These are phyloP conservation scores for Glycine latifolia DNA, from an alignment of 306 rosid species.

Conservation along the genomic window DNA sequence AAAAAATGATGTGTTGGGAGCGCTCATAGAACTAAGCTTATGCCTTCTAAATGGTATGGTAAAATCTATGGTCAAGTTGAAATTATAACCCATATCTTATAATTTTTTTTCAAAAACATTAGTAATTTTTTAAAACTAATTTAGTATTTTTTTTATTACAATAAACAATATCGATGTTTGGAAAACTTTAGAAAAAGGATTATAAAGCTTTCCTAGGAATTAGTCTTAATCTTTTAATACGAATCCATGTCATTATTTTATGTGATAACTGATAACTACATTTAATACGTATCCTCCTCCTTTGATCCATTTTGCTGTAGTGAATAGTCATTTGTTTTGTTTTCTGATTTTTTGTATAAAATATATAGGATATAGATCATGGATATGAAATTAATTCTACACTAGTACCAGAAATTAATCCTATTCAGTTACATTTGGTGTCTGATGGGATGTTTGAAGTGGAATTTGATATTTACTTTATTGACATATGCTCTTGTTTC, in stretches of 20 bases:
- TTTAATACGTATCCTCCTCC: not conserved
- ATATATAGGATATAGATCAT: not conserved
- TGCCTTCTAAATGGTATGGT: slow-evolving; percentile 21
- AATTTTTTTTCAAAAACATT: too few species aligned
- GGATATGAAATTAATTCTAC: slow-evolving; percentile 15
- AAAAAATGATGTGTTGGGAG: slow-evolving; percentile 15
- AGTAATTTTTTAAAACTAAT: too few species aligned
- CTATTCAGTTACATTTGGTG: slow-evolving; percentile 27
- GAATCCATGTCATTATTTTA: slow-evolving; percentile 3
- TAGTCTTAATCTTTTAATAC: too few species aligned
- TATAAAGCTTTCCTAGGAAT: not conserved
- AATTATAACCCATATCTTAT: slow-evolving; percentile 9
- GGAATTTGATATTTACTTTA: slow-evolving; percentile 11
- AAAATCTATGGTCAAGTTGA: not conserved
- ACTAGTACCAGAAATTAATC: slow-evolving; percentile 2
- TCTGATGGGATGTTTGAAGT: slow-evolving; percentile 4
- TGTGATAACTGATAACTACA: not conserved
- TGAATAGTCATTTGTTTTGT: not conserved
- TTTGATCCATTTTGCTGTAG: slow-evolving; percentile 7
- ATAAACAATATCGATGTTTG: too few species aligned
- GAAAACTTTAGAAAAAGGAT: too few species aligned
- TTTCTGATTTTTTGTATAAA: slow-evolving; percentile 14
- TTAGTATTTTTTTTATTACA: too few species aligned
- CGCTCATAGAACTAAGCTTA: slow-evolving; percentile 5
- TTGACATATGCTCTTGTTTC: not conserved